phyloP scores from a whole-genome alignment of 2,329 filamentous ascomycete species.

The Rhexocercosporidium sp. region DNA sequence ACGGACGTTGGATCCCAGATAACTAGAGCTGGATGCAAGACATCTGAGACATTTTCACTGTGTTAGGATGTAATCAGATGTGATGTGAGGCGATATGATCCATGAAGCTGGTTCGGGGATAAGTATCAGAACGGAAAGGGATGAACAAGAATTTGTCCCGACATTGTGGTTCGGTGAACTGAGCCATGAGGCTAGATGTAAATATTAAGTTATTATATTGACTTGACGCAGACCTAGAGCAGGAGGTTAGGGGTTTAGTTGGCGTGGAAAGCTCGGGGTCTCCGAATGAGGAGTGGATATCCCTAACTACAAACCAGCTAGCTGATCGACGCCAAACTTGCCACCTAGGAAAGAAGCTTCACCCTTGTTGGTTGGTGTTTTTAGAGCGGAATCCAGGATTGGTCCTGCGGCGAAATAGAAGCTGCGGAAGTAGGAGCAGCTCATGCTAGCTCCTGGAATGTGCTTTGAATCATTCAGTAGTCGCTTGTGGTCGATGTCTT shows the following conservation, averaged over 20 bases:
- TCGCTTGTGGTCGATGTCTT: not conserved
- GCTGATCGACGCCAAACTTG: not conserved
- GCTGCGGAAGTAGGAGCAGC: not conserved
- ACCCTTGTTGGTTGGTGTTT: not conserved
- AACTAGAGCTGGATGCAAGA: not conserved
- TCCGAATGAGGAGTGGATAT: not conserved
- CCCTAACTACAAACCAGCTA: not conserved
- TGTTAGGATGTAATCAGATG: not conserved
- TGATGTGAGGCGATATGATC: not conserved
- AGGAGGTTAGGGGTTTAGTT: not conserved
- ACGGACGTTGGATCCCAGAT: not conserved
- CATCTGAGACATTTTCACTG: not conserved
- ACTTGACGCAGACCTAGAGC: not conserved
- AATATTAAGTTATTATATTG: not conserved
- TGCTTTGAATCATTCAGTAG: not conserved
- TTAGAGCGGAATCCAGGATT: not conserved
- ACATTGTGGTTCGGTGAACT: not conserved
- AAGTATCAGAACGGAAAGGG: not conserved
- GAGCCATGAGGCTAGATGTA: not conserved
- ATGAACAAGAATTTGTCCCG: not conserved
- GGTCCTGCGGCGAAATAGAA: not conserved
- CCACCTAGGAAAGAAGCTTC: not conserved
- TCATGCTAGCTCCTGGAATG: not conserved
- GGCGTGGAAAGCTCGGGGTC: not conserved
- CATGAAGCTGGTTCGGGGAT: constrained; percentile 4